Evolutionary conservation across 176 grass and related monocot species (phyloP).

Genomic region (Carex pumila): DNA sequence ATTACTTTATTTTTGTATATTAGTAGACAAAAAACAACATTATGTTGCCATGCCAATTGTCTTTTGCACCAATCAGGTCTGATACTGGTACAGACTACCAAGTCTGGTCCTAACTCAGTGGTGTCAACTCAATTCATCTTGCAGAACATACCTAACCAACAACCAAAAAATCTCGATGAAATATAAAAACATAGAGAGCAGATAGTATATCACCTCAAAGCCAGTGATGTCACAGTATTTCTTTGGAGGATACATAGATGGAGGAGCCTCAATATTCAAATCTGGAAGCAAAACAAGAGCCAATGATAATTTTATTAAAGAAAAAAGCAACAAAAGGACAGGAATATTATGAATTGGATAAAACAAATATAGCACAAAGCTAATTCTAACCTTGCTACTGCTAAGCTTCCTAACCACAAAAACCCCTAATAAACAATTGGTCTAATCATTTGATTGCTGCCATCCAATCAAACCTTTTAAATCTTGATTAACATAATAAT

Average conservation of each 20-base stretch:
- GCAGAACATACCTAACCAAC: background rate
- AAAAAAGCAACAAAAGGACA: background rate
- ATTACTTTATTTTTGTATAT: background rate
- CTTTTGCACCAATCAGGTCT: background rate
- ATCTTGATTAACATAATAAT: background rate
- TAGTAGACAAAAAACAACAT: background rate
- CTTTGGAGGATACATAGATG: constrained; percentile 88
- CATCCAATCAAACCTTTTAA: background rate
- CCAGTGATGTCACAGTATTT: constrained; percentile 96
- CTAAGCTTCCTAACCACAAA: background rate
- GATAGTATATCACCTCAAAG: constrained; percentile 62
- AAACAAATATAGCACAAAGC: background rate
- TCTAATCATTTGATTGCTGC: background rate
- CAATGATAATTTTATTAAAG: background rate
- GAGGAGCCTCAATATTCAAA: constrained; percentile 86
- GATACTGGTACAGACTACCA: background rate
- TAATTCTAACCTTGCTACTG: background rate
- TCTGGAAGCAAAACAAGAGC: constrained; percentile 32
- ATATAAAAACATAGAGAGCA: background rate
- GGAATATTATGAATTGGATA: background rate
- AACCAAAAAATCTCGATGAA: background rate
- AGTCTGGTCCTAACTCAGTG: background rate
- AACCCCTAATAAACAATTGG: background rate
- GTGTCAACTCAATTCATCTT: constrained; percentile 6
- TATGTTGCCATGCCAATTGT: background rate